A percentile compares a stretch with the other conserved stretches of the same genome.
These are phyloP conservation scores for Penicillium pancosmium DNA, from an alignment of 495 filamentous ascomycete species.

Conservation along the genomic window DNA sequence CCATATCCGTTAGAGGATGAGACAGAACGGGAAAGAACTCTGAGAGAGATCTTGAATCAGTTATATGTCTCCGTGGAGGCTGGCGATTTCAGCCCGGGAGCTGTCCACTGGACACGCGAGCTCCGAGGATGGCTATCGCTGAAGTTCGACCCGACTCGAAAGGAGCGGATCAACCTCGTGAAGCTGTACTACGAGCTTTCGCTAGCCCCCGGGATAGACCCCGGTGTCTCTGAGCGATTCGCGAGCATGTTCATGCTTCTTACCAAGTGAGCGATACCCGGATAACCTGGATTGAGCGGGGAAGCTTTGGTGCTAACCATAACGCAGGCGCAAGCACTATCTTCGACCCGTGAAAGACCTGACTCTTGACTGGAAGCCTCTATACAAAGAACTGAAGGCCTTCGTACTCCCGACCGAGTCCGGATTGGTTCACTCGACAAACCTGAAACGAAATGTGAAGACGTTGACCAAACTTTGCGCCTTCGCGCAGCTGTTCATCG, in stretches of 20 bases:
- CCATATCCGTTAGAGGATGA: constrained; percentile 86
- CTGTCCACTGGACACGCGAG: constrained; percentile 96
- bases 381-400: constrained; percentile 88
- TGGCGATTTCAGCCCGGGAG: constrained; percentile 91
- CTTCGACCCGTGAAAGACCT: constrained; percentile 86
- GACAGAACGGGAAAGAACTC: constrained; percentile 66
- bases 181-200: constrained; percentile 93
- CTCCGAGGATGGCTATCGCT: constrained; percentile 91
- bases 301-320: constrained; percentile 28
- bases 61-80: constrained; percentile 89
- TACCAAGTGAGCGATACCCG: constrained; percentile 69
- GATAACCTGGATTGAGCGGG: constrained; percentile 3
- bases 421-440: constrained; percentile 63
- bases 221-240: constrained; percentile 81
- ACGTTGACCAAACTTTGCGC: constrained; percentile 85
- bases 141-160: constrained; percentile 92
- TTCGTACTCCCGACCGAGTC: constrained; percentile 85
- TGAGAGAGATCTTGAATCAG: constrained; percentile 85
- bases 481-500: constrained; percentile 89
- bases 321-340: constrained; percentile 88
- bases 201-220: constrained; percentile 87
- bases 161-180: constrained; percentile 79
- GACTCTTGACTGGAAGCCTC: constrained; percentile 85
- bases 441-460: constrained; percentile 67
- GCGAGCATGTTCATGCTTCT: constrained; percentile 94